Conservation (phyloP, 2,329 filamentous ascomycete genomes). For the Alternaria burnsii region DNA sequence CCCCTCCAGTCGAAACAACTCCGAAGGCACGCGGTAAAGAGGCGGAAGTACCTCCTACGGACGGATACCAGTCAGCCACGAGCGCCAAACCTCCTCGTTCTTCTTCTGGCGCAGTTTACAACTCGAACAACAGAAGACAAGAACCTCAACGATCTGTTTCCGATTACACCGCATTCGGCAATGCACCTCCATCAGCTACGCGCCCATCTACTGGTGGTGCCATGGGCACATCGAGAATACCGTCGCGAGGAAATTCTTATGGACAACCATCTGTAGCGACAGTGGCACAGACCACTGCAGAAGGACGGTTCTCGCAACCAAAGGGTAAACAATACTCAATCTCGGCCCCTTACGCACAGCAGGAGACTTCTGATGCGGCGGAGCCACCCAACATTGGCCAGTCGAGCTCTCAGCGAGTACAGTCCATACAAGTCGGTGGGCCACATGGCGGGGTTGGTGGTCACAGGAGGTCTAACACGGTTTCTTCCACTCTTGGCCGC, state of each 20-base stretch:
- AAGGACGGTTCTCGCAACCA: constrained; percentile 86
- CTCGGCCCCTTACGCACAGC: constrained; percentile 69
- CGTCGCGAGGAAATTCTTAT: constrained; percentile 79
- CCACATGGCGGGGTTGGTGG: constrained; percentile 46
- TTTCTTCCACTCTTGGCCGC: constrained; percentile 81
- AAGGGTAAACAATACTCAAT: constrained; percentile 76
- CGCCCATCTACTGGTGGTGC: constrained; percentile 85
- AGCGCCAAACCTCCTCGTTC: constrained; percentile 34
- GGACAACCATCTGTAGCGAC: constrained; percentile 87
- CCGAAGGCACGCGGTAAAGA: constrained; percentile 62
- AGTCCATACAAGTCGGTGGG: constrained; percentile 58
- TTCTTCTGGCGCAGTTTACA: constrained; percentile 34
- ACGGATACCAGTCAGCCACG: constrained; percentile 47
- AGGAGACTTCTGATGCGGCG: constrained; percentile 41
- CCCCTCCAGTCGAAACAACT: constrained; percentile 48
- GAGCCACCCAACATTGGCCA: constrained; percentile 62
- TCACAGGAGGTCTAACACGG: constrained; percentile 71
- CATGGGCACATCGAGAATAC: constrained; percentile 69
- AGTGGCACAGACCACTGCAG: constrained; percentile 85
- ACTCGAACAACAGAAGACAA: constrained; percentile 48
- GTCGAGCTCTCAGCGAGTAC: constrained; percentile 64
- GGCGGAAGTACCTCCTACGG: constrained; percentile 56
- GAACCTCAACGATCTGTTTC: constrained; percentile 62
- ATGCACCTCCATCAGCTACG: constrained; percentile 52
- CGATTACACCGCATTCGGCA: constrained; percentile 54